Conservation (phyloP, 1,284 basidiomycete species). For the Sanghuangporus baumii region DNA sequence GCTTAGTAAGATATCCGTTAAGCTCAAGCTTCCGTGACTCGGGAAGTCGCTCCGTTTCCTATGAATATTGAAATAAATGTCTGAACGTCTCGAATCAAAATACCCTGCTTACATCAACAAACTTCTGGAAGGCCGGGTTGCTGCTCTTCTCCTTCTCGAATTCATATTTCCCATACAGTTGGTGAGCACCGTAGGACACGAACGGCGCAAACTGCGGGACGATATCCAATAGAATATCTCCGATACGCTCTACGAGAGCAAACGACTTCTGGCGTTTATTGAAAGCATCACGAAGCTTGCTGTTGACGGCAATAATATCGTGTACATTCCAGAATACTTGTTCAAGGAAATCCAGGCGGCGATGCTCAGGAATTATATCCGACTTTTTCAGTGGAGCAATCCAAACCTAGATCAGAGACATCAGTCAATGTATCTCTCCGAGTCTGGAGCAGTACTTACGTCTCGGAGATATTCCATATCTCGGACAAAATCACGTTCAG, state of each 20-base stretch:
- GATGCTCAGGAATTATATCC: conserved; percentile 73
- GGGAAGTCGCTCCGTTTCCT: conserved; percentile 88
- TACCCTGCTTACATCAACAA: conserved; percentile 78
- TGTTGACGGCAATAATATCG: conserved; percentile 92
- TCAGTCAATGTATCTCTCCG: conserved; percentile 1
- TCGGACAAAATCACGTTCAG: conserved; percentile 95
- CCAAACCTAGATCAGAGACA: conserved; percentile 62
- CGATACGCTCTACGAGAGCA: conserved; percentile 88
- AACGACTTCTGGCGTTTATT: conserved; percentile 94
- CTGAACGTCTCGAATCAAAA: background rate
- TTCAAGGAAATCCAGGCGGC: conserved; percentile 83
- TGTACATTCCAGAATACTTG: conserved; percentile 99
- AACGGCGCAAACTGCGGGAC: conserved; percentile 91
- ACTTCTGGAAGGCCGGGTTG: conserved; percentile 92
- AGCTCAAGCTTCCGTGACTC: conserved; percentile 96
- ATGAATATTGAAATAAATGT: conserved; percentile 17
- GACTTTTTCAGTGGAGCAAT: conserved; percentile 77
- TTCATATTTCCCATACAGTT: conserved; percentile 97
- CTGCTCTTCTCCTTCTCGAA: conserved; percentile 97
- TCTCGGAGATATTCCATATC: conserved; percentile 98
- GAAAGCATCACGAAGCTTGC: conserved; percentile 84
- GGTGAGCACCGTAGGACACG: conserved; percentile 94
- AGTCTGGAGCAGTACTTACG: conserved; percentile 40
- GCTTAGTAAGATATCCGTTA: conserved; percentile 98
- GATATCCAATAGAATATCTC: conserved; percentile 86